Conservation (phyloP, 345 rosid species). For the Euphorbia lathyris region DNA sequence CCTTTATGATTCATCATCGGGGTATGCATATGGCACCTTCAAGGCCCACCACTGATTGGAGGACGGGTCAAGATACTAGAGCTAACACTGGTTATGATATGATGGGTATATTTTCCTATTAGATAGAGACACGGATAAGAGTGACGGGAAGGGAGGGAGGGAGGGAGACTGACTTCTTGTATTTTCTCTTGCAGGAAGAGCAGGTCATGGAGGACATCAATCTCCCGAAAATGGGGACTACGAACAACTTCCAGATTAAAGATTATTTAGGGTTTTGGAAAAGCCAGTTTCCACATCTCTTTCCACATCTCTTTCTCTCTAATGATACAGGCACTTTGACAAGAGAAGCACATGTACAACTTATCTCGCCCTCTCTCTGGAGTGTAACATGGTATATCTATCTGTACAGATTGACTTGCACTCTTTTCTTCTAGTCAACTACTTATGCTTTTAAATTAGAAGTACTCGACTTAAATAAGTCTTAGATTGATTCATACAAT, state of each 20-base stretch:
- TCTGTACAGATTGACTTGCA: slow-evolving; percentile 38
- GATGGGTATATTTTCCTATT: slow-evolving; percentile 38
- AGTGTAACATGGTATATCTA: slow-evolving; percentile 35
- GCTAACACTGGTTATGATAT: slow-evolving; percentile 40
- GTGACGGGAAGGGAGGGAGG: neutral
- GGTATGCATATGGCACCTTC: slow-evolving; percentile 45
- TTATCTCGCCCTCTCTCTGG: slow-evolving; percentile 19
- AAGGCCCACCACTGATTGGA: slow-evolving; percentile 52
- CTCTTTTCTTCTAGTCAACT: slow-evolving; percentile 17
- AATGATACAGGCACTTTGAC: slow-evolving; percentile 22
- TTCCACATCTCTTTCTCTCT: neutral
- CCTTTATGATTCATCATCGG: slow-evolving; percentile 48
- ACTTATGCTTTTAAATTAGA: slow-evolving; percentile 3
- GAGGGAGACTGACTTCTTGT: slow-evolving; percentile 11
- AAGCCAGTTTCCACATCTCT: neutral
- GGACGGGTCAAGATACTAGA: slow-evolving; percentile 37
- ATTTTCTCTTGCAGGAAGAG: slow-evolving; percentile 41
- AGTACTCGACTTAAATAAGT: slow-evolving; percentile 6
- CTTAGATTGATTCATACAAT: neutral
- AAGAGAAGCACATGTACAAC: slow-evolving; percentile 27
- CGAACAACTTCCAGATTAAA: slow-evolving; percentile 46
- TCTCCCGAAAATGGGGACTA: slow-evolving; percentile 68
- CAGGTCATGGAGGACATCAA: slow-evolving; percentile 41
- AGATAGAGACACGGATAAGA: slow-evolving; percentile 5
- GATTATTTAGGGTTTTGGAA: slow-evolving; percentile 4